phyloP scores from a whole-genome alignment of 2,329 filamentous ascomycete species.

The Huntiella moniliformis region DNA sequence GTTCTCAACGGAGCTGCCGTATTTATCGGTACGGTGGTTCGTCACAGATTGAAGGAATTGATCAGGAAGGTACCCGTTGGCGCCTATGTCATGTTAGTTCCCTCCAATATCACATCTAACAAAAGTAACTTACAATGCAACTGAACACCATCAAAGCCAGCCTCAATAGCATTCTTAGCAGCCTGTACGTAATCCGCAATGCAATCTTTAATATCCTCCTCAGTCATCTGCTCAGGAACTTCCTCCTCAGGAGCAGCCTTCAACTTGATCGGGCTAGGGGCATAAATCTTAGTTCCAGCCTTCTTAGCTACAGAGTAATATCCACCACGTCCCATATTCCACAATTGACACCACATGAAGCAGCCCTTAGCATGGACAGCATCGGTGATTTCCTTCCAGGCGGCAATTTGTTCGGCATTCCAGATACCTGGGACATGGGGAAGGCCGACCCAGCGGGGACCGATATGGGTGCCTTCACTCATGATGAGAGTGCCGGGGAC shows the following conservation, averaged over 20 bases:
- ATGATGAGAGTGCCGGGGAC: conserved; percentile 26
- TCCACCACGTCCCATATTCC: conserved; percentile 40
- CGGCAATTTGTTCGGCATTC: conserved; percentile 33
- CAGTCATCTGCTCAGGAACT: conserved; percentile 44
- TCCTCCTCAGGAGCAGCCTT: conserved; percentile 26
- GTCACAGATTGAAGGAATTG: conserved; percentile 37
- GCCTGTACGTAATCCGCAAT: conserved; percentile 41
- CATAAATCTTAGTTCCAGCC: conserved; percentile 6
- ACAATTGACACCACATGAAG: conserved; percentile 46
- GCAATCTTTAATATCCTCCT: conserved; percentile 43
- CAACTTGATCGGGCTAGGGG: conserved; percentile 16
- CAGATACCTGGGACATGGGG: conserved; percentile 38
- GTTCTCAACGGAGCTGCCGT: conserved; percentile 36
- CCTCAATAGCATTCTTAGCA: conserved; percentile 35
- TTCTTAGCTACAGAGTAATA: conserved; percentile 22
- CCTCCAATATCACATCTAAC: neutral
- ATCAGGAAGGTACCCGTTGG: conserved; percentile 45
- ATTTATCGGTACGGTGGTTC: conserved; percentile 33
- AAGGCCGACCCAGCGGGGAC: conserved; percentile 18
- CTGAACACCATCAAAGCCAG: conserved; percentile 55
- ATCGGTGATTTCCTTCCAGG: conserved; percentile 41
- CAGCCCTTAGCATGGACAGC: conserved; percentile 43
- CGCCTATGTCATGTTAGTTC: conserved; percentile 16
- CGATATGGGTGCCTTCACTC: conserved; percentile 26
- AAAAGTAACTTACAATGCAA: conserved; percentile 17